Evolutionary conservation across 2,329 filamentous ascomycete species (phyloP), one percentile per base, ranked within the genome.

Genomic region (Hypoxylon sp.): DNA sequence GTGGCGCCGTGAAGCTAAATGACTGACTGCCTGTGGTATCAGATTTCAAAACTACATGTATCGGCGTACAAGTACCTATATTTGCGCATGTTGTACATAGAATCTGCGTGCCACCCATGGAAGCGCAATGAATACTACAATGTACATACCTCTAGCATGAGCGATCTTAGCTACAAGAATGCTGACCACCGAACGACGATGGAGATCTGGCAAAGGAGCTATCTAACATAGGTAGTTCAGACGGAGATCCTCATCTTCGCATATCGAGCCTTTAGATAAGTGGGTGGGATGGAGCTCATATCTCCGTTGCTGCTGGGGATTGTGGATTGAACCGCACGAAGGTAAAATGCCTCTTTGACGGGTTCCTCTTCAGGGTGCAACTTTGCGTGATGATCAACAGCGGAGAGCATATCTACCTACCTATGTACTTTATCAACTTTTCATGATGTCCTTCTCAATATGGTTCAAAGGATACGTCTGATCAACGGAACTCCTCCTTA

Each of bases 331-430:
- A 62, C 42, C 24, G 57, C 37, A 17, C 31, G 26, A 24, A 61
- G n/a, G 24, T 29, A 44, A 31, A 26, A 52, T 29, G 29, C 5
- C 5, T 57, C 52, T 24, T 13, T 60, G 29, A 53, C 37, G 53
- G 52, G 42, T 39, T 47, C 10, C 31, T 14, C 13, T 48, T 61
- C 44, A 26, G 29, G 33, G 19, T 46, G n/a, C 42, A 44, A 46
- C 29, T 63, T 63, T 48, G 61, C 37, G 54, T 51, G 59, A 70
- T 69, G 66, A 66, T 66, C 57, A 66, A 53, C 50, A 26, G 50
- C 47, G 52, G 35, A 57, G 52, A 59, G 47, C 19, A 22, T 22
- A 22, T 22, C 19, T 22, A 22, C 19, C 19, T 22, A n/a, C n/a
- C n/a, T 3, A 22, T 33, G 48, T 46, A 55, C 39, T 52, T 63